Evolutionary conservation across 495 filamentous ascomycete genomes (phyloP).

Genomic region (Penicillium silybi): DNA sequence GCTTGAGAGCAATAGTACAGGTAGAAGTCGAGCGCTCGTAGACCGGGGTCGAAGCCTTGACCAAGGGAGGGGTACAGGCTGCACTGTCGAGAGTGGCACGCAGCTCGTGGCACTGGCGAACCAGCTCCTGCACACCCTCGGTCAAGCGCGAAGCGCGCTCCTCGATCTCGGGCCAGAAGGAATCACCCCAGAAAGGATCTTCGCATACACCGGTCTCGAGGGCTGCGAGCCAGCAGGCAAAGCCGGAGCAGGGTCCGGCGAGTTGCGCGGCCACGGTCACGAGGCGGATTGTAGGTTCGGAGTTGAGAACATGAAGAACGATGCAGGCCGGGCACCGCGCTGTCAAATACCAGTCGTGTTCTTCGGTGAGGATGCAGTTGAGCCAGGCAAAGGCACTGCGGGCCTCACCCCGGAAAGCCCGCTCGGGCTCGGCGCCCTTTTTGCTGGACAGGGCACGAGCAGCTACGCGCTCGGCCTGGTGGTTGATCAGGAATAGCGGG

Average conservation of each 20-base stretch:
- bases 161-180: slow-evolving; percentile 53
- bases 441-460: slow-evolving; percentile 40
- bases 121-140: slow-evolving; percentile 51
- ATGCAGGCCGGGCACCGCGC: slow-evolving; percentile 56
- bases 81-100: slow-evolving; percentile 27
- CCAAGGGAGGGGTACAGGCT: slow-evolving; percentile 17
- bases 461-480: slow-evolving; percentile 49
- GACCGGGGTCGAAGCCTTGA: slow-evolving; percentile 12
- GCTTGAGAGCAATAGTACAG: slow-evolving; percentile 27
- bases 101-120: slow-evolving; percentile 51
- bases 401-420: slow-evolving; percentile 56
- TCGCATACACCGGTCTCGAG: slow-evolving; percentile 49
- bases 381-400: slow-evolving; percentile 59
- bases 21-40: slow-evolving; percentile 14
- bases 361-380: slow-evolving; percentile 54
- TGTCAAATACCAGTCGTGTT: slow-evolving; percentile 56
- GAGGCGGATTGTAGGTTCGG: slow-evolving; percentile 57
- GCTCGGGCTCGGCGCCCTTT: slow-evolving; percentile 51
- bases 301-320: slow-evolving; percentile 50
- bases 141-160: slow-evolving; percentile 48
- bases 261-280: slow-evolving; percentile 53
- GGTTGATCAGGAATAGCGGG: slow-evolving; percentile 54
- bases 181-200: slow-evolving; percentile 56
- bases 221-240: slow-evolving; percentile 53
- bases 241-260: slow-evolving; percentile 44